These are phyloP conservation scores for Bertia moriformis DNA, from an alignment of 2,329 filamentous ascomycete genomes.

Conservation along the genomic window DNA sequence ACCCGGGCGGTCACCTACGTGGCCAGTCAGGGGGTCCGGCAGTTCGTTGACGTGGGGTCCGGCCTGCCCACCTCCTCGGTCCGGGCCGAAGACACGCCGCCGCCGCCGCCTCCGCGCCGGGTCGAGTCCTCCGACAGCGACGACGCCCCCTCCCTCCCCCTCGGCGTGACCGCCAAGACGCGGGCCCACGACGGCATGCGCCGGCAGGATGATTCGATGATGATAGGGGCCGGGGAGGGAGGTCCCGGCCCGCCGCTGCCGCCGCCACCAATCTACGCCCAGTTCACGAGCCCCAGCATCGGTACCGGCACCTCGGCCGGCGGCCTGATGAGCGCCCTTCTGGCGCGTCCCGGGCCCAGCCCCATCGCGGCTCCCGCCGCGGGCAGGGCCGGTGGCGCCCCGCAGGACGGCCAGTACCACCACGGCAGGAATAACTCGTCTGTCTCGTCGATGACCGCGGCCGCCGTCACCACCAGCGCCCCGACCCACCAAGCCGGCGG, in stretches of 20 bases:
- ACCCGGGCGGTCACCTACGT: too few species aligned
- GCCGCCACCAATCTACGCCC: conserved; percentile 27
- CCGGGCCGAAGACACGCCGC: too few species aligned
- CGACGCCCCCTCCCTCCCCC: conserved; percentile 23
- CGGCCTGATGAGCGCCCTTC: conserved; percentile 1
- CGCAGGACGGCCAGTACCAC: too few species aligned
- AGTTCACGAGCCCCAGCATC: conserved; percentile 25
- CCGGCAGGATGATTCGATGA: conserved; percentile 3
- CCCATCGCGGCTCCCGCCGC: conserved; percentile 12
- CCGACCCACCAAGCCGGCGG: conserved; percentile 39
- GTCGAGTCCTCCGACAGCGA: conserved; percentile 31
- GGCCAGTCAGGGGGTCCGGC: too few species aligned
- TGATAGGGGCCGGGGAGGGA: conserved; percentile 3
- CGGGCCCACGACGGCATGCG: conserved; percentile 18
- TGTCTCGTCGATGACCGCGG: conserved; percentile 12
- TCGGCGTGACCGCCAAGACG: conserved; percentile 31
- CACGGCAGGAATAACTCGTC: too few species aligned
- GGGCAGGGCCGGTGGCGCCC: conserved; percentile 5
- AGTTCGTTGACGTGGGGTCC: conserved; percentile 18
- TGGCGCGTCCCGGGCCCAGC: conserved; percentile 13
- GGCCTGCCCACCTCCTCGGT: conserved; percentile 8
- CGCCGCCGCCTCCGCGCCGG: conserved; percentile 20
- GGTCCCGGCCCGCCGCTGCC: conserved; percentile 5
- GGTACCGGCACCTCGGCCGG: not conserved
- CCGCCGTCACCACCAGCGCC: conserved; percentile 26